phyloP scores from a whole-genome alignment of 106 monocot species.

The Dendrobium catenatum region DNA sequence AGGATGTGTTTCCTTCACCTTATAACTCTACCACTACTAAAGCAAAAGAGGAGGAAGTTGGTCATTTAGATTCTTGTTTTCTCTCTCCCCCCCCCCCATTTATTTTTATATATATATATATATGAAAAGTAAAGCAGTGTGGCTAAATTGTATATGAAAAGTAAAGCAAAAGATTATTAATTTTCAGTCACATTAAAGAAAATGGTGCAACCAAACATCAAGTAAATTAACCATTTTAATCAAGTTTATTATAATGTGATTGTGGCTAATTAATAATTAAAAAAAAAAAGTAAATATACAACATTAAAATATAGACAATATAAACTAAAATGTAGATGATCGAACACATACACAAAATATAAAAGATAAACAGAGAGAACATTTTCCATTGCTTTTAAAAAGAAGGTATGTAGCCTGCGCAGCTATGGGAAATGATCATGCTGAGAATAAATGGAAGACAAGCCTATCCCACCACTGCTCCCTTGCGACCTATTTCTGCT shows the following conservation, averaged over 20 bases:
- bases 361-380: background rate
- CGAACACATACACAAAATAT: background rate
- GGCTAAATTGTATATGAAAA: too few species aligned
- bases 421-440: background rate
- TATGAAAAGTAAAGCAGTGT: too few species aligned
- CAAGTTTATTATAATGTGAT: background rate
- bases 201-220: too few species aligned
- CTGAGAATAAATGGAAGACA: constrained; percentile 4
- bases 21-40: too few species aligned
- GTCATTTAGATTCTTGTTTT: background rate
- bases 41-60: too few species aligned
- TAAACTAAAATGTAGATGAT: background rate
- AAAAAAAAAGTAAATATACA: too few species aligned
- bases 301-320: background rate
- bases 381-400: background rate
- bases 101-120: too few species aligned
- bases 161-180: too few species aligned
- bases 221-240: too few species aligned
- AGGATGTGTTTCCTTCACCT: too few species aligned
- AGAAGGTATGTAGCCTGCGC: too few species aligned
- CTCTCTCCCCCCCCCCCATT: background rate
- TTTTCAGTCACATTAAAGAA: too few species aligned
- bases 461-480: background rate
- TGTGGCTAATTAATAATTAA: background rate
- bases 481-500: background rate